phyloP scores from a whole-genome alignment of 108 stramenopile species.

The Stephanodiscus minutulus region DNA sequence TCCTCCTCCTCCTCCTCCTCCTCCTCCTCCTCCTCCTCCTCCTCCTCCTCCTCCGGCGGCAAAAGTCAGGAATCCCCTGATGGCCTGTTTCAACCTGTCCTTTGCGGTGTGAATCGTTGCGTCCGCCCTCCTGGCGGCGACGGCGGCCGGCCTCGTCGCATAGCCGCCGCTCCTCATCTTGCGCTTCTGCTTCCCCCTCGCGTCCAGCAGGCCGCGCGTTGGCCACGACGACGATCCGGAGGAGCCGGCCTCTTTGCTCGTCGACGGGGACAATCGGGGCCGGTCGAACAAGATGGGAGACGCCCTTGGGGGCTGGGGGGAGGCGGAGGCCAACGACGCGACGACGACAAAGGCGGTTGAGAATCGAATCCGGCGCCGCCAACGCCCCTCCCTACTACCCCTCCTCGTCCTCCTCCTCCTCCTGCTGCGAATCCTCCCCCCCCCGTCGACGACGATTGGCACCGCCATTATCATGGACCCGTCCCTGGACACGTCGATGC shows the following conservation, averaged over 20 bases:
- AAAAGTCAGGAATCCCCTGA: constrained; percentile 17
- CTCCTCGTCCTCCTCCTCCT: not conserved
- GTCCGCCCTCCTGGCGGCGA: not conserved
- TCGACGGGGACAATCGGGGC: constrained; percentile 5
- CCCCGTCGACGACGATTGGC: constrained; percentile 16
- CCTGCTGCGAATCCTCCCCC: no score
- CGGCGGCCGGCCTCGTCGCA: not conserved
- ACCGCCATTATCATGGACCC: constrained; percentile 45
- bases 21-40: not conserved
- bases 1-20: no score
- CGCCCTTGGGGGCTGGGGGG: not conserved
- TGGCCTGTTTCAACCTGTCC: constrained; percentile 17
- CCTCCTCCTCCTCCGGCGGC: no score
- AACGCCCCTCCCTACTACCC: not conserved
- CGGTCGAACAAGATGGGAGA: constrained; percentile 35
- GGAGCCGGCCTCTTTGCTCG: not conserved
- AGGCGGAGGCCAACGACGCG: not conserved
- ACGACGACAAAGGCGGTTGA: no score
- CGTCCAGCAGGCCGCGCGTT: constrained; percentile 28
- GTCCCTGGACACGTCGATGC: constrained; percentile 33
- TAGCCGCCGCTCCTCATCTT: constrained; percentile 32
- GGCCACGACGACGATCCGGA: constrained; percentile 6
- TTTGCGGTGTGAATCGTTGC: not conserved
- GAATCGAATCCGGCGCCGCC: no score
- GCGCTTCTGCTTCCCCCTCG: constrained; percentile 36